Evolutionary conservation across 148 eudicot species (phyloP), one percentile per base, ranked within the genome.

Genomic region (Polygonum aviculare): DNA sequence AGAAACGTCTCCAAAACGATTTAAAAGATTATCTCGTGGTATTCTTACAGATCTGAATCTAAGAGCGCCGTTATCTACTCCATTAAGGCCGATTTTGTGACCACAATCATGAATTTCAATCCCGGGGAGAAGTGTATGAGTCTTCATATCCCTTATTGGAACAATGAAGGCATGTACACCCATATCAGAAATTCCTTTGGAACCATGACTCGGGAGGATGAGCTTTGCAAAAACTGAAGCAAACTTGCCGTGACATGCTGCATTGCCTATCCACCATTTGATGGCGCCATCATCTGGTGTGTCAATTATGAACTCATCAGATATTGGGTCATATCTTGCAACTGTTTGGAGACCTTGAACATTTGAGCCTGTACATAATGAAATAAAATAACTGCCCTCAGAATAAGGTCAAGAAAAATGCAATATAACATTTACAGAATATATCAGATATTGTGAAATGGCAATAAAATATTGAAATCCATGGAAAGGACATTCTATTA

Each of bases 231-330:
- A 94, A 40, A 94, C 98, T 41, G 95, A 84, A 5, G 98, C 98
- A 82, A 90, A 94, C 79, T 91, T 91, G 33, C 97, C 98, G 77
- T 94, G 97, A 73, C 89, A 93, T 65, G 97, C 98, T 38, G 98
- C 98, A 75, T 92, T 92, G 19, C 98, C 98, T 70, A 94, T 94
- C 98, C 98, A 94, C 97, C 97, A 94, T 76, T 94, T 94, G 45
- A 92, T 88, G 77, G 98, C 98, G 31, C 97, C 97, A 65, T 91
- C 97, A 80, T 88, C 83, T 48, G 98, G 93, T 41, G 98, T 94
- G 88, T 94, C 78, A 2, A 94, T 87, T 38, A 92, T 75, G 80
- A 94, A 94, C 72, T 94, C 97, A 50, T 92, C 98, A 12, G 84
- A 85, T 19, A 89, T 74, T 57, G 91, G 96, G 84, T 94, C 98